These are phyloP conservation scores for Sugiyamaella valdiviana DNA, from an alignment of 805 yeast species.

Conservation along the genomic window DNA sequence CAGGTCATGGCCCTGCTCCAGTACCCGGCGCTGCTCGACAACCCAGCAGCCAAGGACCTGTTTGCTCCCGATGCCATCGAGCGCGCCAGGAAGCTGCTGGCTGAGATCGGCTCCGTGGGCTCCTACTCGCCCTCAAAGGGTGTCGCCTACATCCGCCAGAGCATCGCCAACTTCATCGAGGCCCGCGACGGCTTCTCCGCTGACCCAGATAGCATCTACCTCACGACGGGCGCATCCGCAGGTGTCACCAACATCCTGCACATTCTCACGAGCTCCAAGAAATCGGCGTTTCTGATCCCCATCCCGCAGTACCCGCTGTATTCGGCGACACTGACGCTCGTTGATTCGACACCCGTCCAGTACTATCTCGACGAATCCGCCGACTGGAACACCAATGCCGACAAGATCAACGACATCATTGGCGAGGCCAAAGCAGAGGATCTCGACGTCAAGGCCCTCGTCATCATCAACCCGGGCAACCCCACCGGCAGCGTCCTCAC, in stretches of 20 bases:
- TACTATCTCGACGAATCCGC: conserved; percentile 76
- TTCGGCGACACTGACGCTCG: conserved; percentile 87
- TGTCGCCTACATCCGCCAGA: conserved; percentile 58
- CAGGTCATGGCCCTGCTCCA: conserved; percentile 83
- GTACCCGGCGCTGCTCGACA: conserved; percentile 61
- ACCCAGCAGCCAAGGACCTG: conserved; percentile 30
- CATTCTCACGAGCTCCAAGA: conserved; percentile 57
- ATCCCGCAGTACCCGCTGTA: conserved; percentile 97
- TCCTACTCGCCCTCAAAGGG: conserved; percentile 96
- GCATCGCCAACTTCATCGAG: conserved; percentile 75
- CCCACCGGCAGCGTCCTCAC: conserved; percentile 89
- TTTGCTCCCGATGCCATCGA: conserved; percentile 64
- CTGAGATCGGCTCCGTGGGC: conserved; percentile 75
- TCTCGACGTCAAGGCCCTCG: conserved; percentile 64
- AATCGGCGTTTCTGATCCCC: conserved; percentile 73
- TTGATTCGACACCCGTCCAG: conserved; percentile 75
- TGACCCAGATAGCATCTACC: conserved; percentile 63
- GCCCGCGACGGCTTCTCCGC: conserved; percentile 72
- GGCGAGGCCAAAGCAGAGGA: conserved; percentile 25
- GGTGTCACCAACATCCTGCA: conserved; percentile 80
- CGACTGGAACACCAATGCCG: conserved; percentile 78
- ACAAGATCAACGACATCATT: conserved; percentile 28
- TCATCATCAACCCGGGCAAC: conserved; percentile 95
- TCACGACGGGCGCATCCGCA: conserved; percentile 92
- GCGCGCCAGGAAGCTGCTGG: conserved; percentile 59